Base-by-base conservation (phyloP, 371 early-diverging fungal genomes). In the Zychaea mexicana region DNA sequence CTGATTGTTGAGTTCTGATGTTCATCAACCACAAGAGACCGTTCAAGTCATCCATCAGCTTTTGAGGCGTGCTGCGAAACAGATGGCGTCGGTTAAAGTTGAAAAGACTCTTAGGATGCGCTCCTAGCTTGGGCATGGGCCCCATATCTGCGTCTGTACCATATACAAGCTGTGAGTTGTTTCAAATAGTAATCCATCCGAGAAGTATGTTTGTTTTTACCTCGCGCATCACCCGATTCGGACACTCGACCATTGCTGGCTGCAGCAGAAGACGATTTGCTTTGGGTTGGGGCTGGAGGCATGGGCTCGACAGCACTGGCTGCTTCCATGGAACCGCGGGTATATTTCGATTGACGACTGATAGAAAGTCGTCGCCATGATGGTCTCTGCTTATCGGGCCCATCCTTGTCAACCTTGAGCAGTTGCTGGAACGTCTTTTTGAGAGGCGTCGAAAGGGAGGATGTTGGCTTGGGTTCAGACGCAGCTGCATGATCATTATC, bases 81-180 rank as follows among this genome's bases (percentile, higher is more conserved):
- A 78, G 52, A 39, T 73, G 73, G 1, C 68, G 55, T 27, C 76
- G 71, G 47, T 71, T 75, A 21, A 78, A 75, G 32, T 75, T 69
- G 57, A 78, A 78, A 10, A 73, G 26, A 13, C 68, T 73, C 52
- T 71, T 75, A 3, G 73, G 78, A 8, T 67, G 69, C 5, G 65
- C 52, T 10, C 68, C 60, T 52, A 67, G 13, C 10, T 28, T 65
- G 21, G 65, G 65, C 65, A 65, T 65, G 5, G 65, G 60, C 38
- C 60, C 38, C 31, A 33, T 19, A 19, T 38, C 49, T 6, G 26
- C n/a, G n/a, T 49, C 49, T 49, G 10, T 42, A 15, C 31, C n/a
- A n/a, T n/a, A n/a, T n/a, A n/a, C n/a, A n/a, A n/a, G n/a, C n/a
- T n/a, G n/a, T n/a, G n/a, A n/a, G n/a, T n/a, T n/a, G n/a, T n/a